A percentile compares a stretch with the other conserved stretches of the same genome.
phyloP scores from a whole-genome alignment of 192 early-diverging fungal species.

The Gonapodya sp. region DNA sequence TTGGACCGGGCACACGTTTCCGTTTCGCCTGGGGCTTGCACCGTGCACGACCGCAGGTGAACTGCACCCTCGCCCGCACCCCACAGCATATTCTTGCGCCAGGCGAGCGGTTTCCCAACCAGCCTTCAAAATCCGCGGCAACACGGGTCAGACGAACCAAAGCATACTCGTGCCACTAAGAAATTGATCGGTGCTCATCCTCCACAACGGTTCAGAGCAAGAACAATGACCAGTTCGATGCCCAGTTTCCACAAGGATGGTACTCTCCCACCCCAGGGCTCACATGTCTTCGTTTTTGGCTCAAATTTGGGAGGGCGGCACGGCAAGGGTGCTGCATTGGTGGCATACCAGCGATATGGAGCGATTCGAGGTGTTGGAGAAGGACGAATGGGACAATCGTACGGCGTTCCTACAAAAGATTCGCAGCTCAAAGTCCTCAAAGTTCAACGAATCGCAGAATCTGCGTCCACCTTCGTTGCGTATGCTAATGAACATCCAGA shows the following conservation, averaged over 20 bases:
- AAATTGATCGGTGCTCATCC: too few species aligned
- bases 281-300: background rate
- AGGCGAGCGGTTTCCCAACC: too few species aligned
- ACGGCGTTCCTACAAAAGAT: background rate
- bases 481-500: background rate
- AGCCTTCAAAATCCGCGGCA: too few species aligned
- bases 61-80: too few species aligned
- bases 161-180: too few species aligned
- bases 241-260: background rate
- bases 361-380: background rate
- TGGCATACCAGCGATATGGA: background rate
- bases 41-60: too few species aligned
- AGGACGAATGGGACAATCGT: background rate
- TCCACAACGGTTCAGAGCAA: too few species aligned
- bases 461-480: background rate
- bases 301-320: background rate
- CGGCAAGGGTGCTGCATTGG: background rate
- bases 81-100: too few species aligned
- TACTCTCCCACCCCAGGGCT: background rate
- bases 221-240: background rate
- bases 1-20: too few species aligned
- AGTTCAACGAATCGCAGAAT: background rate
- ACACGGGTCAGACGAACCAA: too few species aligned
- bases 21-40: too few species aligned
- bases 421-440: background rate